phyloP scores from a whole-genome alignment of 371 early-diverging fungal genomes.

The Parasitella parasitica region DNA sequence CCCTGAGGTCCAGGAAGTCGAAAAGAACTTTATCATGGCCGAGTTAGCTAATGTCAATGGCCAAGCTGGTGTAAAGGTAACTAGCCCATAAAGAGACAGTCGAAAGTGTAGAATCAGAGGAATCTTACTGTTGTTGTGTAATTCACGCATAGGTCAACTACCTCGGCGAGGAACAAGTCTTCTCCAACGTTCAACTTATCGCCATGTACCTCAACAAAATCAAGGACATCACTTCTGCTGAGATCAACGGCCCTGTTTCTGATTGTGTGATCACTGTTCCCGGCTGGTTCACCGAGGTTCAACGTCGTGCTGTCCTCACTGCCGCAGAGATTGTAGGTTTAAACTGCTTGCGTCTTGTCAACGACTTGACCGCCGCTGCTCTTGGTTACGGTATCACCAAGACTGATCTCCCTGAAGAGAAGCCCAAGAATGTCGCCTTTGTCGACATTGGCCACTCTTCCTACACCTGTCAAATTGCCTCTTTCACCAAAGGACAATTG shows the following conservation, averaged over 20 bases:
- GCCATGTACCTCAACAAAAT: slow-evolving; percentile 95
- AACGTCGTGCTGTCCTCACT: slow-evolving; percentile 87
- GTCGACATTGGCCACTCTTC: slow-evolving; percentile 95
- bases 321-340: slow-evolving; percentile 93
- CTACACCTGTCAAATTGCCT: slow-evolving; percentile 87
- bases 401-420: slow-evolving; percentile 93
- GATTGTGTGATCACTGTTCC: slow-evolving; percentile 96
- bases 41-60: slow-evolving; percentile 81
- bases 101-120: neutral
- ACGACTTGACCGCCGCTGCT: slow-evolving; percentile 93
- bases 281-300: slow-evolving; percentile 92
- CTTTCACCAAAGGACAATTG: slow-evolving; percentile 94
- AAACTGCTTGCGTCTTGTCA: slow-evolving; percentile 89
- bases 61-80: slow-evolving; percentile 83
- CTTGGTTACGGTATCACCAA: slow-evolving; percentile 98
- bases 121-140: too few species aligned
- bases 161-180: slow-evolving; percentile 72
- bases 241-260: slow-evolving; percentile 83
- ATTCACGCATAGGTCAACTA: slow-evolving; percentile 82
- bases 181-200: slow-evolving; percentile 86
- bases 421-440: slow-evolving; percentile 90
- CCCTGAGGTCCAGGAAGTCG: slow-evolving; percentile 82
- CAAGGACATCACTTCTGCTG: slow-evolving; percentile 84
- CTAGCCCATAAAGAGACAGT: neutral
- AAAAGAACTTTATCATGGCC: slow-evolving; percentile 79